These are phyloP conservation scores for Phytopythium kandeliae DNA, from an alignment of 352 stramenopile species.

Conservation along the genomic window DNA sequence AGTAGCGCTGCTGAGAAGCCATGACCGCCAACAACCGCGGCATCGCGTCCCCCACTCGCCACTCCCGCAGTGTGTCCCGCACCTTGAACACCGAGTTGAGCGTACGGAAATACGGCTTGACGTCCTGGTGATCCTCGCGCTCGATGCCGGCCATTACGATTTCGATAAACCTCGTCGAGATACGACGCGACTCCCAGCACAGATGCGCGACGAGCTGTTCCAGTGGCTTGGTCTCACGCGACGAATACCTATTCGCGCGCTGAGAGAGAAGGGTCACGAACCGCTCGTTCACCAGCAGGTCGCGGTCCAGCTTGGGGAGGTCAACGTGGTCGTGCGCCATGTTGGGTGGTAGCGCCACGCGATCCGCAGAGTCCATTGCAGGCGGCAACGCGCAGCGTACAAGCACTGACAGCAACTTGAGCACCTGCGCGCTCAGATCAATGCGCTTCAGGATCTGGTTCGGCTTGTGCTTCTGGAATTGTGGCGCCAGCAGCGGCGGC, in stretches of 20 bases:
- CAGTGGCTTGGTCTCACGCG: conserved; percentile 71
- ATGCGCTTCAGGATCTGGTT: conserved; percentile 75
- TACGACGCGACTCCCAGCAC: conserved; percentile 67
- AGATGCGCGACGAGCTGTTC: conserved; percentile 75
- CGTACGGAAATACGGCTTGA: conserved; percentile 88
- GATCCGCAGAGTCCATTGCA: conserved; percentile 54
- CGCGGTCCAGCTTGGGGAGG: conserved; percentile 45
- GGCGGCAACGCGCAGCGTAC: conserved; percentile 65
- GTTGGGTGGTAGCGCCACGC: conserved; percentile 37
- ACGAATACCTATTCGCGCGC: conserved; percentile 58
- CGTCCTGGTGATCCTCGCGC: conserved; percentile 74
- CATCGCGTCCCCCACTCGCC: conserved; percentile 64
- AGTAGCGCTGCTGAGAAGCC: conserved; percentile 81
- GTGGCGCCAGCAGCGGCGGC: conserved; percentile 53
- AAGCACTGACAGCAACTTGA: conserved; percentile 72
- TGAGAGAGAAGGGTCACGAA: conserved; percentile 74
- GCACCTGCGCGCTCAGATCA: conserved; percentile 56
- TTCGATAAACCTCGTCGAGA: conserved; percentile 54
- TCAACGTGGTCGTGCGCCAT: conserved; percentile 72
- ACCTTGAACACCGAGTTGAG: conserved; percentile 77
- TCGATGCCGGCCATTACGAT: conserved; percentile 74
- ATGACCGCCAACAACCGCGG: conserved; percentile 72
- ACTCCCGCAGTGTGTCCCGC: conserved; percentile 51
- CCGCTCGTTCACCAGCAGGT: conserved; percentile 69
- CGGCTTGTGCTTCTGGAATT: conserved; percentile 66